Base-by-base conservation (phyloP, 225 moss, liverwort and hornwort species). In the Pleurozium schreberi region DNA sequence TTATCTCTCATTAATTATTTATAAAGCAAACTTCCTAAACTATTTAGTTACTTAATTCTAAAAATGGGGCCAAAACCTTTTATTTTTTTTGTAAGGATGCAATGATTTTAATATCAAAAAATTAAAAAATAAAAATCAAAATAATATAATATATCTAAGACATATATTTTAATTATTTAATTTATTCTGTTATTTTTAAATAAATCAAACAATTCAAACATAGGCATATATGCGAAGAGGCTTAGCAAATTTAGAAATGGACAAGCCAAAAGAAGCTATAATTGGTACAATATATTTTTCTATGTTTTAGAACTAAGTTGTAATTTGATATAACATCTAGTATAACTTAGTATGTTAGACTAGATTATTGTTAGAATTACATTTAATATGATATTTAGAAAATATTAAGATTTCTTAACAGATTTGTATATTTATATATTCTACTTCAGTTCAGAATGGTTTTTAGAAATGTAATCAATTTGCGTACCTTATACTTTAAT, bases 141-240 rank as follows among this genome's bases (percentile, higher is more conserved):
- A n/a, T n/a, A n/a, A n/a, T n/a, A n/a, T n/a, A n/a, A n/a, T n/a
- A n/a, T n/a, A n/a, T n/a, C n/a, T n/a, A n/a, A n/a, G n/a, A n/a
- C n/a, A 6, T 49, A n/a, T 12, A 12, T 8, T 40, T 8, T 18
- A 25, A 50, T 8, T 26, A 28, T 30, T 22, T 33, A 4, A 12
- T 79, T 40, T 12, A 10, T 0, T 31, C 8, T 9, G 25, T 18
- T 12, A 25, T 13, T 22, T 8, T 15, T 12, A 14, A 62, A 34
- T 63, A 63, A 67, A 28, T 12, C 12, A 18, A 57, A 40, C 9
- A 14, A 38, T 63, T 67, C 36, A 18, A 36, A 60, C 61, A 36
- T 60, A 94, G 94, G 94, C 91, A 33, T 89, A 93, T 27, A 90
- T 94, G 93, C 91, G 93, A 36, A 85, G 92, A 55, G 94, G 92